Evolutionary conservation across 805 yeast genomes (phyloP).

Genomic region (Wickerhamiella qilinensis): DNA sequence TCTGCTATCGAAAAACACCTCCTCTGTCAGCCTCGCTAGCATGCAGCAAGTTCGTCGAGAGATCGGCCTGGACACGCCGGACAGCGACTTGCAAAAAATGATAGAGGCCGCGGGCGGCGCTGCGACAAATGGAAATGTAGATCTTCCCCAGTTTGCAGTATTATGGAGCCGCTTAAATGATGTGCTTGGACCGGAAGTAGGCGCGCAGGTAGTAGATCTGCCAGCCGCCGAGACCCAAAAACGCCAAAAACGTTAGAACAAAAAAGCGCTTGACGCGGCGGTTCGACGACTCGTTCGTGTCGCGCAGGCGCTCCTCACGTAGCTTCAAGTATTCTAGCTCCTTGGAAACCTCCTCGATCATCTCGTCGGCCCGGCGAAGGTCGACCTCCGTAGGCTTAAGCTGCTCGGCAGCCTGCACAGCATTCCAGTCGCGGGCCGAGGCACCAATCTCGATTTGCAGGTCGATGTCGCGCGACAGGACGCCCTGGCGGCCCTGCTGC

Average conservation of each 20-base stretch:
- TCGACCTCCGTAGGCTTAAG: conserved; percentile 87
- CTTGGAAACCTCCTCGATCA: conserved; percentile 62
- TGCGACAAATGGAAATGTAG: conserved; percentile 2
- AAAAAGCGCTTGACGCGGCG: conserved; percentile 84
- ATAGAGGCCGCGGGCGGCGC: conserved; percentile 16
- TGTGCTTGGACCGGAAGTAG: conserved; percentile 48
- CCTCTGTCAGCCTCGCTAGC: too few species aligned
- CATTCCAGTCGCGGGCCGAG: conserved; percentile 96
- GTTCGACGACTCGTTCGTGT: conserved; percentile 93
- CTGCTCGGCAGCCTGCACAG: conserved; percentile 80
- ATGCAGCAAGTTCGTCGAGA: neutral
- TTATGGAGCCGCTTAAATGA: conserved; percentile 15
- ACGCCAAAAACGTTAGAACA: conserved; percentile 44
- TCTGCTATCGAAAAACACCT: too few species aligned
- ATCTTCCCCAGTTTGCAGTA: neutral
- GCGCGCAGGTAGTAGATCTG: conserved; percentile 83
- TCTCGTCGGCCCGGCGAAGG: conserved; percentile 70
- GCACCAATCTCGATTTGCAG: conserved; percentile 91
- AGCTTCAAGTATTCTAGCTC: conserved; percentile 71
- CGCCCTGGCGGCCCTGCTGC: conserved; percentile 24
- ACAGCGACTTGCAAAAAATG: conserved; percentile 19
- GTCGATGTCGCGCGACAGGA: conserved; percentile 55
- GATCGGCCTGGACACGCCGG: neutral
- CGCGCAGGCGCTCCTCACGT: conserved; percentile 87
- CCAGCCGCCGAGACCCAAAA: conserved; percentile 76